These are phyloP conservation scores for Orbilia oligospora DNA, from an alignment of 2,329 filamentous ascomycete genomes.

Conservation along the genomic window DNA sequence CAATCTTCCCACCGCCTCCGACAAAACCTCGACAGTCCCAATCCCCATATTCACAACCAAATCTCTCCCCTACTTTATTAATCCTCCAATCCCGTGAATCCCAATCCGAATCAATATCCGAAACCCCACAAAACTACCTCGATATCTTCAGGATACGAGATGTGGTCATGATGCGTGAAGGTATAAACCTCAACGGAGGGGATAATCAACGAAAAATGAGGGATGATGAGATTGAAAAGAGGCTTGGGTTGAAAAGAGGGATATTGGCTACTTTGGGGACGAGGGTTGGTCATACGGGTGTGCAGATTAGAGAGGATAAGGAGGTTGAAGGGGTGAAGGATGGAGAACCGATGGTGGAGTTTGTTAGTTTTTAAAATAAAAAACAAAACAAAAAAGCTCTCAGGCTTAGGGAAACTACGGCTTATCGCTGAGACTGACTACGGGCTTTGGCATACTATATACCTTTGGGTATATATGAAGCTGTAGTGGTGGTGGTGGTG, in stretches of 20 bases:
- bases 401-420: too few species aligned
- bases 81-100: slow-evolving; percentile 52
- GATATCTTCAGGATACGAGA: slow-evolving; percentile 59
- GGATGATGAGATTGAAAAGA: slow-evolving; percentile 57
- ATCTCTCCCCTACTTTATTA: slow-evolving; percentile 34
- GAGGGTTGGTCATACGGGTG: slow-evolving; percentile 43
- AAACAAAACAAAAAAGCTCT: too few species aligned
- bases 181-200: slow-evolving; percentile 40
- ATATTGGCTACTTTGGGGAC: slow-evolving; percentile 39
- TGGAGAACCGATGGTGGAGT: slow-evolving; percentile 23
- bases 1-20: slow-evolving; percentile 8
- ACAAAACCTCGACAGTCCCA: slow-evolving; percentile 5
- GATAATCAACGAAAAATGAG: slow-evolving; percentile 31
- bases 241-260: slow-evolving; percentile 50
- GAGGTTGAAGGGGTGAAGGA: slow-evolving; percentile 11
- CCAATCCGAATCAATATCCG: slow-evolving; percentile 9
- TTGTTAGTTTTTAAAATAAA: slow-evolving; percentile 16
- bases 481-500: too few species aligned
- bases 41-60: not conserved
- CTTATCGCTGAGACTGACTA: too few species aligned
- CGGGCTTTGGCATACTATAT: too few species aligned
- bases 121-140: slow-evolving; percentile 45
- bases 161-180: slow-evolving; percentile 57
- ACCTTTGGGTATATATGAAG: too few species aligned
- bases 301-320: slow-evolving; percentile 48